Conservation (phyloP, 441 rosid genomes). For the Capsella rubella region DNA sequence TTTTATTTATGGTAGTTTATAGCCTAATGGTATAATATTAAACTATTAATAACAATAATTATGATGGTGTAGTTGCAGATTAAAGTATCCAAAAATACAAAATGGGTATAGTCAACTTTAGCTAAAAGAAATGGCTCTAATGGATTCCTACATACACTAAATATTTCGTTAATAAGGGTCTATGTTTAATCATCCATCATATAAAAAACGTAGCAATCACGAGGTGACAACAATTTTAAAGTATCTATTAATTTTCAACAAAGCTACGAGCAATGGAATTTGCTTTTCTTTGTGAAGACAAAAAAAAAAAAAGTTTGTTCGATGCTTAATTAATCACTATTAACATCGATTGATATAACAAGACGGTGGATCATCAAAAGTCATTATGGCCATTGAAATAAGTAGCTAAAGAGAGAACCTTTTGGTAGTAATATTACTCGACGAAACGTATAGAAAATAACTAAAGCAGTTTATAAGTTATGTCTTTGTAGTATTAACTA, state of each 20-base stretch:
- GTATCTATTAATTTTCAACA: constrained; percentile 58
- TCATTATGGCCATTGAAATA: not conserved
- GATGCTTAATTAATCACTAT: constrained; percentile 34
- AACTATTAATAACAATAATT: not conserved
- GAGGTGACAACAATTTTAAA: constrained; percentile 48
- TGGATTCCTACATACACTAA: constrained; percentile 33
- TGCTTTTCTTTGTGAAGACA: constrained; percentile 34
- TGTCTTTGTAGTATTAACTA: no score
- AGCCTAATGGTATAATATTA: not conserved
- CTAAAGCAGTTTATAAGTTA: no score
- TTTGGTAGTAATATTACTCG: no score
- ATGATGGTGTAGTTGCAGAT: constrained; percentile 32
- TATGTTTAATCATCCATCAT: constrained; percentile 41
- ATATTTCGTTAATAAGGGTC: constrained; percentile 24
- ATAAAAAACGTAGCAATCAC: constrained; percentile 41
- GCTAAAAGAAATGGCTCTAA: constrained; percentile 22
- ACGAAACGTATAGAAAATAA: no score
- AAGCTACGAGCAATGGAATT: constrained; percentile 65
- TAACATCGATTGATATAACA: constrained; percentile 35
- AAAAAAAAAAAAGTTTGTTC: constrained; percentile 14
- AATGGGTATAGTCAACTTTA: constrained; percentile 44
- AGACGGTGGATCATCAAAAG: constrained; percentile 1
- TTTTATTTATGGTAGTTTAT: not conserved
- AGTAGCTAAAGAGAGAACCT: not conserved
- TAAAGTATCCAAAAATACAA: constrained; percentile 4